Conservation (phyloP, 345 rosid species). For the Euphorbia peplus region DNA sequence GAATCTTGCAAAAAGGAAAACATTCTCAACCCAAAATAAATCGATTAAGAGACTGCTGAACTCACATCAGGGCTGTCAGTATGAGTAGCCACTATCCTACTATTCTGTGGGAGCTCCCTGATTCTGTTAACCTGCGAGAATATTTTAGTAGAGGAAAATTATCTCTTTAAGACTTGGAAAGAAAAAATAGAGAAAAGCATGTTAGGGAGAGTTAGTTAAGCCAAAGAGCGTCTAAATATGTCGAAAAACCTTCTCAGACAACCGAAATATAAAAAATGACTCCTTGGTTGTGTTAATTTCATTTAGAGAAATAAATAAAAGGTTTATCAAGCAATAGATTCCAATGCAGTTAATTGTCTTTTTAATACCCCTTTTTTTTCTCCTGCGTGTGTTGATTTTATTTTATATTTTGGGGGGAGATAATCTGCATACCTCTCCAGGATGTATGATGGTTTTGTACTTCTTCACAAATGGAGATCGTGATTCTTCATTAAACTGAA, state of each 20-base stretch:
- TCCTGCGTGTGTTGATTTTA: neutral
- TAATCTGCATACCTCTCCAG: constrained; percentile 76
- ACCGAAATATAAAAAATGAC: neutral
- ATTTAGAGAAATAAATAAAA: neutral
- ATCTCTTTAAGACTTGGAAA: constrained; percentile 9
- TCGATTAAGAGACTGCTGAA: neutral
- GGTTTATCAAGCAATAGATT: neutral
- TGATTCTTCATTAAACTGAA: constrained; percentile 97
- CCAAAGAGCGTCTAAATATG: neutral
- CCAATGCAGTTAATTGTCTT: neutral
- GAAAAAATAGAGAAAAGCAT: neutral
- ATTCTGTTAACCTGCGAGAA: constrained; percentile 88
- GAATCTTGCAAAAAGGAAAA: neutral
- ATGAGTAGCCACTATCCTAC: constrained; percentile 95
- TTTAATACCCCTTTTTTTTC: too few relatives aligned
- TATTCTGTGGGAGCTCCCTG: constrained; percentile 92
- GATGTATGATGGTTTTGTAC: constrained; percentile 97
- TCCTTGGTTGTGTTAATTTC: neutral
- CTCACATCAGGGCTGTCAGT: constrained; percentile 99
- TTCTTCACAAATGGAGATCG: constrained; percentile 98
- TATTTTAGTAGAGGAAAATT: neutral
- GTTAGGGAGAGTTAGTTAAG: neutral
- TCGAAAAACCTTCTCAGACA: neutral
- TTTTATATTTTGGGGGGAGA: neutral
- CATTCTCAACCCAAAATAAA: neutral